These are phyloP conservation scores for Apiospora koreana DNA, from an alignment of 2,329 filamentous ascomycete genomes.

Conservation along the genomic window DNA sequence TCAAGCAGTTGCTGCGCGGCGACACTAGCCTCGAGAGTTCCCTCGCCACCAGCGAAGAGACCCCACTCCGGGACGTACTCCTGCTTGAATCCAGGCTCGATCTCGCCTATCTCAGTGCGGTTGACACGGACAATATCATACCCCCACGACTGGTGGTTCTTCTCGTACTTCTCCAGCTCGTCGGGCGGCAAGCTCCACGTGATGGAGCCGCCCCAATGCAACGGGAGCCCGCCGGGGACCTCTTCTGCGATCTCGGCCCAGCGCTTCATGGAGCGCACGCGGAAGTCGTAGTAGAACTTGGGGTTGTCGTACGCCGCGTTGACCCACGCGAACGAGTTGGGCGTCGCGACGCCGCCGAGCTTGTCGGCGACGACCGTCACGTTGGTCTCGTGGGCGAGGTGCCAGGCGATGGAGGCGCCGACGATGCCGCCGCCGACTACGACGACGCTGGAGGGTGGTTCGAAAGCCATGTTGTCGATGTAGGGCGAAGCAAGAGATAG, in stretches of 20 bases:
- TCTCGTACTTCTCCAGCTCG: conserved; percentile 24
- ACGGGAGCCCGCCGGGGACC: conserved; percentile 24
- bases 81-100: conserved; percentile 25
- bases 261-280: conserved; percentile 28
- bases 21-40: conserved; percentile 31
- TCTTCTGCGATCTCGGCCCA: conserved; percentile 26
- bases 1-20: conserved; percentile 23
- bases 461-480: not conserved
- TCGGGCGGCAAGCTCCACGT: conserved; percentile 25
- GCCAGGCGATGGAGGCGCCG: conserved; percentile 34
- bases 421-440: conserved; percentile 31
- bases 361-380: conserved; percentile 31
- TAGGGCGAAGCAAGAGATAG: not conserved
- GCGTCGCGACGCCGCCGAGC: conserved; percentile 31
- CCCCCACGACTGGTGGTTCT: conserved; percentile 28
- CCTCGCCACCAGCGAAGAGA: conserved; percentile 23
- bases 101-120: conserved; percentile 19
- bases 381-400: conserved; percentile 25
- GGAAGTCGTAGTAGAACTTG: conserved; percentile 30
- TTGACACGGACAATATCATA: conserved; percentile 27
- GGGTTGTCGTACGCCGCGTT: conserved; percentile 30
- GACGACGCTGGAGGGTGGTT: conserved; percentile 18
- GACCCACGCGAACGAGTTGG: conserved; percentile 35
- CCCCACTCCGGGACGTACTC: conserved; percentile 25
- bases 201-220: conserved; percentile 29